These are phyloP conservation scores for Entelexis sorbosivorans DNA, from an alignment of 1,139 yeast species.

Conservation along the genomic window DNA sequence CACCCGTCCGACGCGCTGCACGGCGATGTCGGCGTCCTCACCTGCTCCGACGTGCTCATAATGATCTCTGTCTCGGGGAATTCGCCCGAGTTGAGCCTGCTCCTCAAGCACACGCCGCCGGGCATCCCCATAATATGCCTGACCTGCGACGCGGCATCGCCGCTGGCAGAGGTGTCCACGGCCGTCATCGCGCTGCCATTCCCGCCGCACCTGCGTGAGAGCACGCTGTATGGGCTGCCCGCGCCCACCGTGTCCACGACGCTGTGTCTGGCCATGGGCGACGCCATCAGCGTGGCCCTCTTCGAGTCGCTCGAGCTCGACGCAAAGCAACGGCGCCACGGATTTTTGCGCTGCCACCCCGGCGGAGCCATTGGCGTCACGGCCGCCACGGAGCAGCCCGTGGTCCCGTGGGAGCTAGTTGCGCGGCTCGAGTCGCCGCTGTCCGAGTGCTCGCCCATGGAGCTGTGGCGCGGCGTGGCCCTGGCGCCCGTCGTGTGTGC, in stretches of 20 bases:
- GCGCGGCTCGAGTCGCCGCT: conserved; percentile 9
- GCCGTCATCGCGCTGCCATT: conserved; percentile 54
- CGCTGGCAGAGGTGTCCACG: conserved; percentile 38
- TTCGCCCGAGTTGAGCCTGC: conserved; percentile 58
- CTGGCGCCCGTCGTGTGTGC: conserved; percentile 14
- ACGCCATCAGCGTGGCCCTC: conserved; percentile 63
- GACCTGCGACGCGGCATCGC: conserved; percentile 42
- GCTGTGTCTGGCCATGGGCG: conserved; percentile 62
- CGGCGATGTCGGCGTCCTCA: conserved; percentile 72
- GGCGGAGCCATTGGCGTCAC: conserved; percentile 75
- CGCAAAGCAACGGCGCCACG: conserved; percentile 40
- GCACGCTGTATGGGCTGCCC: conserved; percentile 61
- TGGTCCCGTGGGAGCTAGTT: conserved; percentile 10
- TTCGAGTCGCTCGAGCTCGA: conserved; percentile 57
- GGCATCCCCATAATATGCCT: conserved; percentile 48
- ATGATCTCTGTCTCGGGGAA: conserved; percentile 74
- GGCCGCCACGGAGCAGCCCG: conserved; percentile 9
- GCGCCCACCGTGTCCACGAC: conserved; percentile 87
- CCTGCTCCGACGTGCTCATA: conserved; percentile 51
- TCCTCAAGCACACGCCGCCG: conserved; percentile 49
- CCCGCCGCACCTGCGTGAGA: conserved; percentile 49
- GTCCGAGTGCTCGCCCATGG: conserved; percentile 9
- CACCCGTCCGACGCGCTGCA: conserved; percentile 87
- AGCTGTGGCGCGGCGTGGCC: conserved; percentile 21
- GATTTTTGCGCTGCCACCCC: conserved; percentile 68